Evolutionary conservation across 345 rosid genomes (phyloP), one percentile per base, ranked within the genome.

Genomic region (Linum trigynum): DNA sequence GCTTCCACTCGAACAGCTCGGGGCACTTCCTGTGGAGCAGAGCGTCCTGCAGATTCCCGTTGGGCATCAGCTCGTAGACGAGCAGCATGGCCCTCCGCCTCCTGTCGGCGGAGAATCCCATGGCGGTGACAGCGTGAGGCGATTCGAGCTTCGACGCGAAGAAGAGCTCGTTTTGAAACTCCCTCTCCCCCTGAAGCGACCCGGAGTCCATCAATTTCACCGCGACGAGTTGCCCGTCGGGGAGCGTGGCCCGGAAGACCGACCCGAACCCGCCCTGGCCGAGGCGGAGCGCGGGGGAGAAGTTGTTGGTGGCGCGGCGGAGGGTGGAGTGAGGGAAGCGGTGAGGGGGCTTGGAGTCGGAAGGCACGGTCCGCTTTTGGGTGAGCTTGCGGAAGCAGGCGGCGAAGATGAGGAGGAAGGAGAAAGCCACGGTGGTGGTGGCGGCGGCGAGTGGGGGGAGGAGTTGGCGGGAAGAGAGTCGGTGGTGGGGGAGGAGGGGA

Each of bases 201-300:
- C 97, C 92, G 4, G 85, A 82, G 76, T 92, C 98, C 97, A 92
- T 90, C 51, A 86, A 83, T 74, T 92, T 92, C 63, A 92, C 90
- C 61, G 97, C 98, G 6, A 88, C 77, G 16, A 70, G 65, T n/a
- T 73, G 72, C 64, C 3, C 77, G 35, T 64, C 62, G 40, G 87
- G 77, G 5, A 84, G 82, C 8, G 77, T 64, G 3, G 84, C 92
- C 14, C 86, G 84, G 74, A 75, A 92, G 16, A 92, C 97, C 38
- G 97, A 85, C n/a, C 98, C 97, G 59, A 88, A 94, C 11, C 99
- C 99, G 0, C 99, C 99, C 57, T 87, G 97, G 8, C 99, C 99
- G 50, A 94, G 85, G 38, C 84, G 91, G 70, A 81, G 84, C 15
- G 95, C 77, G 39, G 86, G 69, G 57, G 96, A 71, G 81, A 94